phyloP scores from a whole-genome alignment of 2,329 filamentous ascomycete genomes.

The Colletotrichum scovillei region DNA sequence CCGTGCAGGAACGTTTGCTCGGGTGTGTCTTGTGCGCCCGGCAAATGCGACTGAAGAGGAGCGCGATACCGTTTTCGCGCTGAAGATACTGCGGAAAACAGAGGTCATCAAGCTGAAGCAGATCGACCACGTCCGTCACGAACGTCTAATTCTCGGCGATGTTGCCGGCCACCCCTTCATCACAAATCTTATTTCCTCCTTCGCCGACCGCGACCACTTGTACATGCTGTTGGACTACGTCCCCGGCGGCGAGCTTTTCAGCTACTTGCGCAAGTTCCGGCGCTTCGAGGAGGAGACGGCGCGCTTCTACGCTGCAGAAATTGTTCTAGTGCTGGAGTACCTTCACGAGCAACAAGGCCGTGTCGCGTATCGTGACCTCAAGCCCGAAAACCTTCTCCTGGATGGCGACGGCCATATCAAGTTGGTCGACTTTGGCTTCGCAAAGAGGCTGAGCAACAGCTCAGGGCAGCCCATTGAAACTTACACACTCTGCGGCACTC shows the following conservation, averaged over 20 bases:
- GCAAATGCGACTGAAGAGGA: constrained; percentile 64
- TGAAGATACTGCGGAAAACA: constrained; percentile 82
- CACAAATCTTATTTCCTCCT: constrained; percentile 81
- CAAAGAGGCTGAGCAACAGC: constrained; percentile 76
- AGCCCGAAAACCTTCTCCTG: constrained; percentile 84
- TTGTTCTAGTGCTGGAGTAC: constrained; percentile 83
- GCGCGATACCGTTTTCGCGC: constrained; percentile 76
- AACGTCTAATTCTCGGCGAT: constrained; percentile 81
- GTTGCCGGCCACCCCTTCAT: constrained; percentile 87
- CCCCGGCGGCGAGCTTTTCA: constrained; percentile 87
- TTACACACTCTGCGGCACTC: constrained; percentile 85
- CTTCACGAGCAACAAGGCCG: constrained; percentile 82
- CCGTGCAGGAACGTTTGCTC: constrained; percentile 77
- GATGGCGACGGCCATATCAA: constrained; percentile 84
- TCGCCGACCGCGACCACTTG: constrained; percentile 81
- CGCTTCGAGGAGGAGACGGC: constrained; percentile 83
- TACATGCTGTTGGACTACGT: constrained; percentile 89
- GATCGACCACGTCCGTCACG: constrained; percentile 87
- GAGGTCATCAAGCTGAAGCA: constrained; percentile 86
- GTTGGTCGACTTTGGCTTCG: constrained; percentile 87
- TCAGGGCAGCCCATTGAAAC: constrained; percentile 71
- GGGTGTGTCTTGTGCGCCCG: constrained; percentile 82
- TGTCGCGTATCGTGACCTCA: constrained; percentile 84
- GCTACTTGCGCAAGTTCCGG: constrained; percentile 80
- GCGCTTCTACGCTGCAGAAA: constrained; percentile 86